Percentiles rank a stretch among this genome's conserved stretches.
Conservation (phyloP, 306 rosid genomes). For the peach (Prunus persica) region DNA sequence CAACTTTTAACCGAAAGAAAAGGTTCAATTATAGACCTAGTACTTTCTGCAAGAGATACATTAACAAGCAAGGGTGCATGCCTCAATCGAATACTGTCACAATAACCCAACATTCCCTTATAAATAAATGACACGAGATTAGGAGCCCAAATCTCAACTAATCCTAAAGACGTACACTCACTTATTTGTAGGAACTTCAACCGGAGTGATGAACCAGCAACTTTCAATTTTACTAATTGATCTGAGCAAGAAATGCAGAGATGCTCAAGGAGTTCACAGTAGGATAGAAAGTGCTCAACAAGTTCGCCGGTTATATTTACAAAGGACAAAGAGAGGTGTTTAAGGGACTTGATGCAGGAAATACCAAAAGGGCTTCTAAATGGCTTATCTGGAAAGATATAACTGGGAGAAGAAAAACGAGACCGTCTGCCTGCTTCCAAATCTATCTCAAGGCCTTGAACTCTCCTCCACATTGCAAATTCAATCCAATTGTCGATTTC, state of each 20-base stretch:
- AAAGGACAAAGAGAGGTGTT: background rate
- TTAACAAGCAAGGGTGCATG: background rate
- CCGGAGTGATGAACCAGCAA: background rate
- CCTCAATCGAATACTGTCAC: background rate
- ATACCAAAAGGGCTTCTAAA: background rate
- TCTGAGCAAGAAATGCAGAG: background rate
- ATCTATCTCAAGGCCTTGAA: background rate
- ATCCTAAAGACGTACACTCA: background rate
- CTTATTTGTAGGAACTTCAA: background rate
- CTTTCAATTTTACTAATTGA: background rate
- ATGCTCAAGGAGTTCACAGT: background rate
- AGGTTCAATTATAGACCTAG: too few species aligned
- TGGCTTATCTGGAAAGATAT: background rate
- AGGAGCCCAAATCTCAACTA: background rate
- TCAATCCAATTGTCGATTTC: background rate
- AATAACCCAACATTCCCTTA: background rate
- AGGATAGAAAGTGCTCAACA: background rate
- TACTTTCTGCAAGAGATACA: background rate
- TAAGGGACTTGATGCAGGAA: background rate
- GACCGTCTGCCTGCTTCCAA: background rate
- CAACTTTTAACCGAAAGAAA: background rate
- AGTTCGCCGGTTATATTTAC: background rate
- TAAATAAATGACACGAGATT: too few species aligned
- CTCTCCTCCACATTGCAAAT: background rate
- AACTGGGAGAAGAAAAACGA: too few species aligned